A percentile compares a stretch with the other conserved stretches of the same genome.
phyloP scores from a whole-genome alignment of 2,329 filamentous ascomycete genomes.

The Aureobasidium subglaciale region DNA sequence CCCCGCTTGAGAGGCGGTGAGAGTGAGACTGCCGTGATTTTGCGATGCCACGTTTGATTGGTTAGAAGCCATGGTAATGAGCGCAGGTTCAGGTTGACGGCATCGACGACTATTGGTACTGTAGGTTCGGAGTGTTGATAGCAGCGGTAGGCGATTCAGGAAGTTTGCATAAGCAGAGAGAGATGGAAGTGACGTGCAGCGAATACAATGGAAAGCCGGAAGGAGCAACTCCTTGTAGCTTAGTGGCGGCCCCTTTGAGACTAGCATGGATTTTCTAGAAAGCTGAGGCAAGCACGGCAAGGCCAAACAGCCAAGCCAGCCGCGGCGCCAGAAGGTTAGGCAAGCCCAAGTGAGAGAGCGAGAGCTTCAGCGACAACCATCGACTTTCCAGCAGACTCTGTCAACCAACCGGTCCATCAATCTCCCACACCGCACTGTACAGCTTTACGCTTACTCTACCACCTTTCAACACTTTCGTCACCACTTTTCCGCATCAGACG shows the following conservation, averaged over 20 bases:
- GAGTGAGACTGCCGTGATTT: constrained; percentile 28
- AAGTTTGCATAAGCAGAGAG: background rate
- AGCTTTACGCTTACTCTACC: background rate
- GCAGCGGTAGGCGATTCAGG: background rate
- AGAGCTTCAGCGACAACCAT: background rate
- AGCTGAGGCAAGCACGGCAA: background rate
- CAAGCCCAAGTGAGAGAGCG: background rate
- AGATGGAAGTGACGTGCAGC: constrained; percentile 6
- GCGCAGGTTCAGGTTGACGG: background rate
- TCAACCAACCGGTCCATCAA: background rate
- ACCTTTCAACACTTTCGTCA: background rate
- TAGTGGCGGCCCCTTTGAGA: background rate
- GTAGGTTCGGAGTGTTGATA: background rate
- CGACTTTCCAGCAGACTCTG: background rate
- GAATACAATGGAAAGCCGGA: constrained; percentile 12
- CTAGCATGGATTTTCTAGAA: constrained; percentile 2
- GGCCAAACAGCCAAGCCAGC: background rate
- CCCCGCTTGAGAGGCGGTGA: constrained; percentile 23
- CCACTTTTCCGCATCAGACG: background rate
- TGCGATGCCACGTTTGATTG: background rate
- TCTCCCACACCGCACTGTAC: background rate
- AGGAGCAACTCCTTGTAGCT: background rate
- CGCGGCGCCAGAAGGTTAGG: background rate
- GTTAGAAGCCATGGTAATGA: constrained; percentile 13
- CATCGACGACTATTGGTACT: background rate